Base-by-base conservation (phyloP, 148 eudicot genomes). In the Chenopodium berlandieri region DNA sequence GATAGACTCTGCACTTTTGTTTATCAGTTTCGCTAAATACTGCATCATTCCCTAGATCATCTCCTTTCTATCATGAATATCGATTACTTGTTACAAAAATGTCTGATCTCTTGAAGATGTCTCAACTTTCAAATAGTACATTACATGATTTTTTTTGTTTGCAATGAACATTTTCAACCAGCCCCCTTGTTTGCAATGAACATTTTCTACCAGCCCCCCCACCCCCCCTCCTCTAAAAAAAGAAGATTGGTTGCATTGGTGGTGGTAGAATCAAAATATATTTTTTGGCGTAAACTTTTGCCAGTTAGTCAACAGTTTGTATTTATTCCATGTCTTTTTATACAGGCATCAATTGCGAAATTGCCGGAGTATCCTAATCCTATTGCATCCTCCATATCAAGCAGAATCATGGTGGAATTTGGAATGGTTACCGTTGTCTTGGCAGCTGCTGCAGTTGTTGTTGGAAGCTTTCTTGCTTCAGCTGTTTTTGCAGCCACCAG, bases 381-480 rank as follows among this genome's bases (percentile, higher is more conserved):
- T 63, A 89, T 90, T 22, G 98, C 98, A 75, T 91, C 96, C 78
- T 90, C 93, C 76, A 90, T 95, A 83, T 93, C 98, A n/a, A 93
- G 96, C 88, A 92, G 97, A 88, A 79, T 92, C 81, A 85, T 91
- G 91, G 94, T 90, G 71, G 98, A 93, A 82, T 89, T 95, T 78
- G 95, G 94, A 78, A 88, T 91, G 87, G 67, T 95, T 71, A 88
- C 96, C 20, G 87, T 94, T 80, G 87, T 85, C 73, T 87, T 92
- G 91, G 89, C 92, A 73, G 86, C 93, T 58, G 94, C 98, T 82
- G 94, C 97, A 23, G 85, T 81, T 78, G 73, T 92, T 89, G 94
- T 90, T 81, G 93, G 93, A 76, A 90, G 92, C 19, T 93, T 90
- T 82, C 88, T 95, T 48, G 97, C 97, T 83, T 93, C 98, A 75